These are phyloP conservation scores for Neodidymelliopsis sp. DNA, from an alignment of 2,329 filamentous ascomycete genomes.

Conservation along the genomic window DNA sequence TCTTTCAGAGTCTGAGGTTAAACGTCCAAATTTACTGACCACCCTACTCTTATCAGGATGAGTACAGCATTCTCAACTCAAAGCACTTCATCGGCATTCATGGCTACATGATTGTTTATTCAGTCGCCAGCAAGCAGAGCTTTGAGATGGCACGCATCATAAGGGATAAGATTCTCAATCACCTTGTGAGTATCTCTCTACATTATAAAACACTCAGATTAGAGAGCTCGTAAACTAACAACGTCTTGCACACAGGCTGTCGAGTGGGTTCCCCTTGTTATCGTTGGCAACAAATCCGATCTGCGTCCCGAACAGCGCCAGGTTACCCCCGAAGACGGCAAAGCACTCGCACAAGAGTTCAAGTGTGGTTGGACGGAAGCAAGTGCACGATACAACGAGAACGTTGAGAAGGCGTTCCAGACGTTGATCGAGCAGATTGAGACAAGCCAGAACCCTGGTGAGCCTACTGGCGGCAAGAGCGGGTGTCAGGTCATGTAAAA, in stretches of 20 bases:
- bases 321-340: conserved; percentile 84
- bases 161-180: conserved; percentile 95
- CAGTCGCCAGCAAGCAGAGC: conserved; percentile 90
- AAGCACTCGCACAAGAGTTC: conserved; percentile 83
- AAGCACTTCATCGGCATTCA: conserved; percentile 99
- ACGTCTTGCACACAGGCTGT: conserved; percentile 68
- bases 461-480: conserved; percentile 76
- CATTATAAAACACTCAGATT: neutral
- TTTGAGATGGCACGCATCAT: conserved; percentile 99
- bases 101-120: conserved; percentile 98
- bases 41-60: conserved; percentile 68
- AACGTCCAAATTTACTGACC: conserved; percentile 30
- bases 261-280: conserved; percentile 89
- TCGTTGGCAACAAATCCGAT: conserved; percentile 98
- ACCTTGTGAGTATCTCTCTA: conserved; percentile 69
- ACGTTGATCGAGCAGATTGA: conserved; percentile 94
- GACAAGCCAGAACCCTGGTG: conserved; percentile 88
- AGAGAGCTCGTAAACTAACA: neutral
- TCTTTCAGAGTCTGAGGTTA: conserved; percentile 1
- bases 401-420: conserved; percentile 92
- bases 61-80: conserved; percentile 97
- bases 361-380: conserved; percentile 95
- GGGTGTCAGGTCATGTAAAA: conserved; percentile 79
- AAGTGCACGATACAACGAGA: conserved; percentile 91
- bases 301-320: conserved; percentile 91